Evolutionary conservation across 306 rosid genomes (phyloP), one percentile per base, ranked within the genome.

Genomic region (Quercus variabilis): DNA sequence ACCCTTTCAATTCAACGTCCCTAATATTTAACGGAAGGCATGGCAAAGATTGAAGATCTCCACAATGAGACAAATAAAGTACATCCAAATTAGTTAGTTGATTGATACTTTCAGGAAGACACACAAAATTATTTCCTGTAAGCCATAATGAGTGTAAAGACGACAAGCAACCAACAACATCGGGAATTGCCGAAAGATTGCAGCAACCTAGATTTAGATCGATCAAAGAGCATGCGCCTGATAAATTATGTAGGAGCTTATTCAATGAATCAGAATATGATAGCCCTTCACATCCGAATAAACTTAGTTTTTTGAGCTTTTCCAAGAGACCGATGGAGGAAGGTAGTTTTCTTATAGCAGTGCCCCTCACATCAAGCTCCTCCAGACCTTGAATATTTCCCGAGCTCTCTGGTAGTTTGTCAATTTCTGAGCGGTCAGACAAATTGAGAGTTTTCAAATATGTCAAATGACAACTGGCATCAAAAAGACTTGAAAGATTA

Each of bases 1-100:
- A 46, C 52, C 13, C 52, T 1, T 1, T 1, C 4, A 12, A 2
- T 11, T 0, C 0, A 46, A 46, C 0, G 0, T 0, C 0, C 4
- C 4, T 0, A 46, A 46, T 46, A 11, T 11, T 46, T 46, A 46
- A 46, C 14, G 52, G 52, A 46, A 46, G 52, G 4, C 4, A 0
- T 0, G 52, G 52, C 52, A 46, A 46, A 10, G 4, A 46, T 12
- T 12, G 15, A 11, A 46, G 52, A 11, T 11, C 1, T 4, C 0
- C 3, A 12, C 52, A 46, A 0, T 1, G 4, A 46, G 0, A 2
- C 15, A 46, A 46, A 9, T 0, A 0, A 46, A 46, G 14, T 10
- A 0, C 0, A 0, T 0, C 0, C 52, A 46, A 12, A 9, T 46
- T 46, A 46, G 52, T 2, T 8, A 46, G 52, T 46, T 1, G 52